Conservation (phyloP, 306 rosid genomes). For the Glycine tomentella region DNA sequence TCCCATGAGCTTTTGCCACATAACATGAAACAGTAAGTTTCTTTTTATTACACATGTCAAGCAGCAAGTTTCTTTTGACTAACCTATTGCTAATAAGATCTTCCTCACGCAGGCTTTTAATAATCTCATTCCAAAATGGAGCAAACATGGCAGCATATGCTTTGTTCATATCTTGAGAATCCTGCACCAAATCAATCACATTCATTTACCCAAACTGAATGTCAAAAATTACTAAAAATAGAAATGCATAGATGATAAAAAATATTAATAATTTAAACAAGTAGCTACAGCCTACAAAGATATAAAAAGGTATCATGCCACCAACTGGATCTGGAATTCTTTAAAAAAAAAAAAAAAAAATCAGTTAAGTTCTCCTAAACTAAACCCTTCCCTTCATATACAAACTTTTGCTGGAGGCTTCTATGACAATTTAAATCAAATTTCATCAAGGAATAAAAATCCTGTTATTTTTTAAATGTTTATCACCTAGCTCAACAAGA, state of each 20-base stretch:
- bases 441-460: neutral
- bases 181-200: slow-evolving; percentile 58
- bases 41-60: slow-evolving; percentile 16
- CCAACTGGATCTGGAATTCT: too few species aligned
- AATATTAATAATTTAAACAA: too few species aligned
- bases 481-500: neutral
- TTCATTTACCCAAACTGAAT: slow-evolving; percentile 17
- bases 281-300: neutral
- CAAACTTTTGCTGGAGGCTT: too few species aligned
- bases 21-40: neutral
- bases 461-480: neutral
- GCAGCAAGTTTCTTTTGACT: slow-evolving; percentile 42
- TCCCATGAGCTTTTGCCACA: slow-evolving; percentile 24
- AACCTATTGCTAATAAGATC: slow-evolving; percentile 93
- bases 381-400: neutral
- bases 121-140: slow-evolving; percentile 97
- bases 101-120: slow-evolving; percentile 93
- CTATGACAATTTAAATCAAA: neutral
- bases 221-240: neutral
- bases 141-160: slow-evolving; percentile 81
- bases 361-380: neutral
- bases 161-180: slow-evolving; percentile 74
- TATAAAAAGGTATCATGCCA: neutral
- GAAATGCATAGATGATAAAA: neutral
- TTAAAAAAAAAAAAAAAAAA: too few species aligned